phyloP scores from a whole-genome alignment of 2,329 filamentous ascomycete genomes.

The Curvularia lunata region DNA sequence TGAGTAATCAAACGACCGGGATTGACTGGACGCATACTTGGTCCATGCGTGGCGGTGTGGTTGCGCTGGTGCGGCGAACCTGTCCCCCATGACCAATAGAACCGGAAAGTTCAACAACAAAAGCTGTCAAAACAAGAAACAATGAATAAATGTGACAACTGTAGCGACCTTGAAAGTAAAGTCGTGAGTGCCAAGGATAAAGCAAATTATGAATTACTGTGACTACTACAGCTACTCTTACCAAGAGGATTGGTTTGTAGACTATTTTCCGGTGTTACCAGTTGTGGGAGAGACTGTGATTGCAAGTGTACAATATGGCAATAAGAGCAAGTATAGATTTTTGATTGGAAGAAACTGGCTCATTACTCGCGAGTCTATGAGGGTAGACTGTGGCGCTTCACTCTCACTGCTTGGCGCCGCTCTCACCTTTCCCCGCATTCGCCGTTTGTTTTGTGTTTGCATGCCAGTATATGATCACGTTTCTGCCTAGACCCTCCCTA shows the following conservation, averaged over 20 bases:
- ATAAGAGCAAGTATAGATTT: slow-evolving; percentile 14
- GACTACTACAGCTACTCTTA: too few relatives aligned
- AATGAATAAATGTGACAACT: too few relatives aligned
- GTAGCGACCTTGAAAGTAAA: too few relatives aligned
- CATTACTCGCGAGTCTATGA: neutral
- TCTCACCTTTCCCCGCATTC: slow-evolving; percentile 1
- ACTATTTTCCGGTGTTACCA: too few relatives aligned
- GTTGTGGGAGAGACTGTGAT: too few relatives aligned
- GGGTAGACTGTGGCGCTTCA: neutral
- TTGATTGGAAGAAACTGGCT: neutral
- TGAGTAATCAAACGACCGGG: slow-evolving; percentile 12
- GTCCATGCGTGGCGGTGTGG: neutral
- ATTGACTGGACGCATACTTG: neutral
- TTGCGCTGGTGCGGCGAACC: slow-evolving; percentile 22
- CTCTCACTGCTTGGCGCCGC: neutral
- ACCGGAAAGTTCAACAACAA: too few relatives aligned
- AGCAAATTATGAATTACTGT: too few relatives aligned
- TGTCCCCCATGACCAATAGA: too few relatives aligned
- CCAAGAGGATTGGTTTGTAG: too few relatives aligned
- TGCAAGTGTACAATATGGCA: slow-evolving; percentile 18
- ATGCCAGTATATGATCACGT: slow-evolving; percentile 1
- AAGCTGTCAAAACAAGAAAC: too few relatives aligned
- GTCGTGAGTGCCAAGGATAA: too few relatives aligned
- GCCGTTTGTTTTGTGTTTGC: slow-evolving; percentile 15
- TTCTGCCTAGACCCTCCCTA: slow-evolving; percentile 9